Evolutionary conservation across 2,329 filamentous ascomycete species (phyloP), one percentile per base, ranked within the genome.

Genomic region (Pyrenophora graminea): DNA sequence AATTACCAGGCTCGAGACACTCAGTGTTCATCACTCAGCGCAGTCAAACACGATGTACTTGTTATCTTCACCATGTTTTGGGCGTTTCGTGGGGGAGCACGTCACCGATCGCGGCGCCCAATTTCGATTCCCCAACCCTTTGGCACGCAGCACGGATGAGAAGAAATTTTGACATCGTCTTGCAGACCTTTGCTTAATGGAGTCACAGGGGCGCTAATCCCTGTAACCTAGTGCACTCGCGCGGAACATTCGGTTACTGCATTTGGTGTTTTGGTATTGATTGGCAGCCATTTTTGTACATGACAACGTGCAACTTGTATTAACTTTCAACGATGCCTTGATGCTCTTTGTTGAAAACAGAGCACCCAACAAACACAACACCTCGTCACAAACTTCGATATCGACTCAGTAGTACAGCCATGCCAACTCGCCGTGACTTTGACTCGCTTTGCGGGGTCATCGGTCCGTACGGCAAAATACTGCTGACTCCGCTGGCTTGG

Each of bases 81-180:
- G 18, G 19, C 44, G 34, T 39, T n/a, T 42, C 23, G 33, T 48
- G 44, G 33, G 23, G 37, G 18, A n/a, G 36, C 15, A 31, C 30
- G 38, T 50, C 43, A 56, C 62, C 61, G 61, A 64, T 62, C 49
- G 23, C 61, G 61, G 62, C 56, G 56, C 56, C 48, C 39, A 55
- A 48, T 44, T 46, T 55, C 51, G 43, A 58, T 57, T 47, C 48
- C 39, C 48, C 44, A 36, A 23, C 48, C 48, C 34, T 44, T 34
- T 48, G 34, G 34, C 48, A 46, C 51, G 53, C 30, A 50, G 55
- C 51, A 57, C 52, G 52, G 47, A 54, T 53, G 60, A 54, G 45
- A 57, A 62, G 59, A 62, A 59, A 50, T 65, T 65, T 65, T 52
- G 62, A 55, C 37, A 34, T 56, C 31, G 50, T 55, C 53, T 51